Evolutionary conservation across 2,329 filamentous ascomycete species (phyloP).

Genomic region (Verticillium dahliae): DNA sequence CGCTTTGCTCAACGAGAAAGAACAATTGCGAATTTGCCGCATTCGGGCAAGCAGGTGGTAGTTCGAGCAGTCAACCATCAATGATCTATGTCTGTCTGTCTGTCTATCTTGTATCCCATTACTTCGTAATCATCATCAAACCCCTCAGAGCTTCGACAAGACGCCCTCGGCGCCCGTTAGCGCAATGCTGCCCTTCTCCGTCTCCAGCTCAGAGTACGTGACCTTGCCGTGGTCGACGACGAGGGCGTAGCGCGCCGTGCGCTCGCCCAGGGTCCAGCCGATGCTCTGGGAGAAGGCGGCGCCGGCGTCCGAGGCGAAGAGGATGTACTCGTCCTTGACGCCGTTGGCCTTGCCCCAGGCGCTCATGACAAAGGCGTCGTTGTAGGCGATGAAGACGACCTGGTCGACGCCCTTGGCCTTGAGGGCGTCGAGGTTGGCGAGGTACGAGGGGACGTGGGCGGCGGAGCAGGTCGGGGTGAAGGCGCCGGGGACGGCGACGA

Average conservation of each 20-base stretch:
- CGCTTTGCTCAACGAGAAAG: too few species aligned
- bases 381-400: conserved; percentile 75
- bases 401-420: conserved; percentile 77
- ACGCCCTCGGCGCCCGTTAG: conserved; percentile 48
- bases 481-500: conserved; percentile 58
- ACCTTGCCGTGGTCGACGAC: conserved; percentile 80
- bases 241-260: conserved; percentile 74
- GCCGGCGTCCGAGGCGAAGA: conserved; percentile 68
- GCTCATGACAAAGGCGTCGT: conserved; percentile 82
- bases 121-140: neutral
- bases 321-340: conserved; percentile 60
- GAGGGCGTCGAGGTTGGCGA: conserved; percentile 63
- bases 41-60: too few species aligned
- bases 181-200: conserved; percentile 36
- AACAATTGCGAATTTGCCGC: too few species aligned
- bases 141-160: conserved; percentile 42
- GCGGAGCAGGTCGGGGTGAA: conserved; percentile 86
- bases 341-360: conserved; percentile 87
- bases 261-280: conserved; percentile 69
- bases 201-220: conserved; percentile 71
- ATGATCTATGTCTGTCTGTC: neutral
- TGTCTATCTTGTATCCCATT: neutral
- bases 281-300: conserved; percentile 70
- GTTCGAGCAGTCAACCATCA: too few species aligned
- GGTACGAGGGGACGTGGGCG: conserved; percentile 74